Evolutionary conservation across 345 rosid genomes (phyloP), one percentile per base, ranked within the genome.

Genomic region (Murraya koenigii): DNA sequence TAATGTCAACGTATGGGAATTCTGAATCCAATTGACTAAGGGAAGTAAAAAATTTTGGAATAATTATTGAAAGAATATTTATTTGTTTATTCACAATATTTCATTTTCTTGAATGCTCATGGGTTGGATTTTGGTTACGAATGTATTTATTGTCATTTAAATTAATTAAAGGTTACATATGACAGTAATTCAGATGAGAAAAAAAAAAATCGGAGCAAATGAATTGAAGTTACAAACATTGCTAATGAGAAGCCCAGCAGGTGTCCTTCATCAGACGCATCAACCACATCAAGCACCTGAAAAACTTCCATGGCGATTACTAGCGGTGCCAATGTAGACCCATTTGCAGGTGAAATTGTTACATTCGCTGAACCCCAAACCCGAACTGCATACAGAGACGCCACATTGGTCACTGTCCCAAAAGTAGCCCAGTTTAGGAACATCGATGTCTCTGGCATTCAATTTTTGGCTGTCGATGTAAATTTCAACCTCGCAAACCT

Each of bases 271-370:
- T 54, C 52, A 3, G 75, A 69, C 3, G 61, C 70, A 60, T 39
- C 44, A 7, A 39, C 44, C 44, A 13, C 2, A 75, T 66, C 69
- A 19, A 59, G 66, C 14, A 20, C 69, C 30, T 65, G 38, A 47
- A 76, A 80, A 3, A 71, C 77, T 72, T 71, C 70, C 77, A 66
- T 66, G 54, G 78, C 80, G 26, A 69, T 77, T 2, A 72, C 59
- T 6, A 81, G 9, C 8, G 74, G 80, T 5, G 80, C 58, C 47
- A 66, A 30, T 20, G 68, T 67, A 2, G 83, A 71, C 9, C 64
- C 77, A 11, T 26, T 56, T 3, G 47, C 47, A 1, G 80, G 70
- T 47, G 80, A 33, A 35, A 81, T 72, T 0, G 74, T 39, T 26
- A 77, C 78, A 7, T 39, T 81, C 3, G 77, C 60, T 0, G 71